A percentile compares a stretch with the other conserved stretches of the same genome.
Conservation (phyloP, 2,329 filamentous ascomycete species). For the Eutypa lata region DNA sequence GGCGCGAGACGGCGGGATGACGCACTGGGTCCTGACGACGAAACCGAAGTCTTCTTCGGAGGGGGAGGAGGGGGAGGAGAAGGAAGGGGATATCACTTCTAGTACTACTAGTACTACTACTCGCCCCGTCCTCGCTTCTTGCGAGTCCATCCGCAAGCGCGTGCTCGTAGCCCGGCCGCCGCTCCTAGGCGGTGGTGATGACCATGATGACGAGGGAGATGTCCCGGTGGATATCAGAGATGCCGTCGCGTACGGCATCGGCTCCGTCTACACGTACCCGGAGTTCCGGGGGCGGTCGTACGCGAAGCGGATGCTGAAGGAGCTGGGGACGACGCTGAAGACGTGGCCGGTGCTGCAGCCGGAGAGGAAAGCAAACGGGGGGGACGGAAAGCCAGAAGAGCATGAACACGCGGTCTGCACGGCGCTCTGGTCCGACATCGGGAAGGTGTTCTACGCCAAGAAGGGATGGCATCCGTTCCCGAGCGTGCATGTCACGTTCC, state of each 20-base stretch:
- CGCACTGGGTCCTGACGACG: slow-evolving; percentile 63
- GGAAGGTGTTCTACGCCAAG: slow-evolving; percentile 74
- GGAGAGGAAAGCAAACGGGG: slow-evolving; percentile 2
- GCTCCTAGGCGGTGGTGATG: slow-evolving; percentile 3
- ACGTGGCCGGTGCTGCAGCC: slow-evolving; percentile 31
- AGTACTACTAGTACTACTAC: slow-evolving; percentile 13
- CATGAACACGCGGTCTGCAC: slow-evolving; percentile 56
- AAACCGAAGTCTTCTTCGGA: no score
- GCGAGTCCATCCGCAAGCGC: slow-evolving; percentile 61
- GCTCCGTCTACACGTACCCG: slow-evolving; percentile 73
- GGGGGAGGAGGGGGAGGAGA: no score
- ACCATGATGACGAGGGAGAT: slow-evolving; percentile 18
- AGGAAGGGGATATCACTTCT: no score
- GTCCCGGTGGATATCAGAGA: slow-evolving; percentile 40
- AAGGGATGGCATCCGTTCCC: slow-evolving; percentile 74
- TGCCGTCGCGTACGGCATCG: slow-evolving; percentile 68
- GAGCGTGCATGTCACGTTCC: slow-evolving; percentile 69
- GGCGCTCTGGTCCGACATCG: slow-evolving; percentile 82
- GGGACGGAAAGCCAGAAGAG: slow-evolving; percentile 7
- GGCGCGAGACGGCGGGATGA: slow-evolving; percentile 55
- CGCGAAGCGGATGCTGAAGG: slow-evolving; percentile 69
- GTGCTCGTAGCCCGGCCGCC: slow-evolving; percentile 43
- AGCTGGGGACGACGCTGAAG: slow-evolving; percentile 50
- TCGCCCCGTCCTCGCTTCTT: slow-evolving; percentile 58
- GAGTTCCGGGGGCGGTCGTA: slow-evolving; percentile 71